Evolutionary conservation across 2,329 filamentous ascomycete genomes (phyloP).

Genomic region (Didymellaceae sp.): DNA sequence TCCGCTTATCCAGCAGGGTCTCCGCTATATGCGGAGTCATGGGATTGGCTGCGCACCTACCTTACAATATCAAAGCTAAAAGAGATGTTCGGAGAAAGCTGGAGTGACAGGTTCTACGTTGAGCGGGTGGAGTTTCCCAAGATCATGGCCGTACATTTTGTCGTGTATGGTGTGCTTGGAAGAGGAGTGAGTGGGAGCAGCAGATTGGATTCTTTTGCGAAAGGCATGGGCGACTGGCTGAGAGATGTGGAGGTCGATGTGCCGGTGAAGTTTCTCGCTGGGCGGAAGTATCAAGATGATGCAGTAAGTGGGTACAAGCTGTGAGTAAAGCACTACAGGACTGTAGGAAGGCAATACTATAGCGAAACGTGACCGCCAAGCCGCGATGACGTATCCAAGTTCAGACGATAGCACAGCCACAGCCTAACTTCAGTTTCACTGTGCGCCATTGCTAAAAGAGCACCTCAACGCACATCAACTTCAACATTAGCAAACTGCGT

Average conservation of each 20-base stretch:
- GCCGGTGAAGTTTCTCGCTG: constrained; percentile 42
- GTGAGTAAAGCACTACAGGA: too few species aligned
- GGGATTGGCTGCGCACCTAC: constrained; percentile 42
- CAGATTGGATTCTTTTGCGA: constrained; percentile 58
- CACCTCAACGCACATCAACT: too few species aligned
- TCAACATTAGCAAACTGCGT: too few species aligned
- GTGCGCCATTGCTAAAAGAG: too few species aligned
- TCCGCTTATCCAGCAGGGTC: constrained; percentile 32
- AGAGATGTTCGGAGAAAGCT: constrained; percentile 36
- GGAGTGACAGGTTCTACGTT: constrained; percentile 29
- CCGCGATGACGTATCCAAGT: too few species aligned
- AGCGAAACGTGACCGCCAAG: too few species aligned
- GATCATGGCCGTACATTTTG: constrained; percentile 45
- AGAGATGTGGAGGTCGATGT: constrained; percentile 53
- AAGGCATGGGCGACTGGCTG: constrained; percentile 61
- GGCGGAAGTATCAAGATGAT: constrained; percentile 11
- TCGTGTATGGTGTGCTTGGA: constrained; percentile 48
- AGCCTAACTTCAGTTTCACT: too few species aligned
- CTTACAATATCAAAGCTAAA: constrained; percentile 37
- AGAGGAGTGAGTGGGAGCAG: constrained; percentile 56
- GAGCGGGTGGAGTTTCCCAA: constrained; percentile 43
- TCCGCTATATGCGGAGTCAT: constrained; percentile 33
- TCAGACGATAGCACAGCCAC: too few species aligned
- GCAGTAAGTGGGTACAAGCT: neutral
- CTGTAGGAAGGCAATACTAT: too few species aligned